Conservation (phyloP, 2,329 filamentous ascomycete species). For the Penicillium oxalicum region DNA sequence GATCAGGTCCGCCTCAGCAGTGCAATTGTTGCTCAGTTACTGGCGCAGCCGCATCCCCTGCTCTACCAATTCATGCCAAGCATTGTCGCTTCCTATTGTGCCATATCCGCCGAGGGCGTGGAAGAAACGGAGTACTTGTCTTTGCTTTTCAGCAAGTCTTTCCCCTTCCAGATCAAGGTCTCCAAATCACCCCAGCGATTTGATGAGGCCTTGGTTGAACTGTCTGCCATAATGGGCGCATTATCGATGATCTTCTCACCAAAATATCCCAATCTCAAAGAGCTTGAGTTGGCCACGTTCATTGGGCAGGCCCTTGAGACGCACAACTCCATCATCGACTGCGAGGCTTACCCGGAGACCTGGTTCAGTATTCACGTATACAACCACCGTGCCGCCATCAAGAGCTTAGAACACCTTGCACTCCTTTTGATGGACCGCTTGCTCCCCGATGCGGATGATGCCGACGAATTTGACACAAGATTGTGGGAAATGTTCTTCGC, state of each 20-base stretch:
- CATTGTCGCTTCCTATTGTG: conserved; percentile 81
- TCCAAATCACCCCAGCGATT: conserved; percentile 59
- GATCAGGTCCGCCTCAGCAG: conserved; percentile 92
- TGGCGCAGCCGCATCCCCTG: conserved; percentile 69
- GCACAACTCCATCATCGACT: conserved; percentile 80
- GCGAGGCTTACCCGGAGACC: conserved; percentile 78
- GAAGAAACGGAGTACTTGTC: conserved; percentile 60
- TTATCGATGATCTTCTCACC: conserved; percentile 68
- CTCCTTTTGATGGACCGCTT: conserved; percentile 75
- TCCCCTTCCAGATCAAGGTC: conserved; percentile 75
- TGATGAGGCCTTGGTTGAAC: conserved; percentile 81
- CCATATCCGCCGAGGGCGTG: conserved; percentile 63
- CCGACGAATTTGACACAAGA: conserved; percentile 85
- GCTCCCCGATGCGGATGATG: conserved; percentile 82
- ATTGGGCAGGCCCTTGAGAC: conserved; percentile 75
- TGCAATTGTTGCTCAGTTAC: conserved; percentile 81
- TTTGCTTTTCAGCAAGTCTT: conserved; percentile 80
- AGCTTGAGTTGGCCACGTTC: conserved; percentile 68
- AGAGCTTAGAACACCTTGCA: conserved; percentile 74
- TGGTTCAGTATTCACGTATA: conserved; percentile 95
- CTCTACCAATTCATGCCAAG: conserved; percentile 87
- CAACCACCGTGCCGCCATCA: conserved; percentile 85
- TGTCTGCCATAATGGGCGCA: conserved; percentile 79
- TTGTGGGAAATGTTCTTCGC: conserved; percentile 92
- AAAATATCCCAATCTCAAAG: conserved; percentile 70